phyloP scores from a whole-genome alignment of 257 asterid genomes.

The Echites panduratus region DNA sequence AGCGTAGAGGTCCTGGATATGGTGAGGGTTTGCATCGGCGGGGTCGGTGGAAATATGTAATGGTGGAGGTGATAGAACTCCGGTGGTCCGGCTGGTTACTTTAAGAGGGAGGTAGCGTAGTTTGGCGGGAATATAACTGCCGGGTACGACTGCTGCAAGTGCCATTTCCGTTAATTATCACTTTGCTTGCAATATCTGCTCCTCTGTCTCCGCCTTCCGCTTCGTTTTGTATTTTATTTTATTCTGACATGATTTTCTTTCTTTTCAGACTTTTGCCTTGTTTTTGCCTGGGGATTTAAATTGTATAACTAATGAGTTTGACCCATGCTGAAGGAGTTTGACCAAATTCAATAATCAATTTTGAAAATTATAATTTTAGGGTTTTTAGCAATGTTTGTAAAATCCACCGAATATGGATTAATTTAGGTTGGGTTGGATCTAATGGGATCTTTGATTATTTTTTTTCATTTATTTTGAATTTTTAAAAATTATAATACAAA shows the following conservation, averaged over 20 bases:
- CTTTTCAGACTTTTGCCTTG: not conserved
- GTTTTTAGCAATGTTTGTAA: too few species aligned
- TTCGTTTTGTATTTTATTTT: not conserved
- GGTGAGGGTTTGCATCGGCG: slow-evolving; percentile 38
- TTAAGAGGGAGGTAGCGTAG: slow-evolving; percentile 24
- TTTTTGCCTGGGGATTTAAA: too few species aligned
- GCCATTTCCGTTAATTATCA: slow-evolving; percentile 35
- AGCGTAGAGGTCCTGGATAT: slow-evolving; percentile 54
- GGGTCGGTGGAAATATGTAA: slow-evolving; percentile 57
- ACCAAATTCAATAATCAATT: too few species aligned
- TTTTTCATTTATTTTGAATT: too few species aligned
- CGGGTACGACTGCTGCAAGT: slow-evolving; percentile 38
- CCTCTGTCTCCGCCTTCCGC: not conserved
- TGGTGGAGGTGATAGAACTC: slow-evolving; percentile 41
- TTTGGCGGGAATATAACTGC: slow-evolving; percentile 54
- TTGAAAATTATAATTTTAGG: too few species aligned
- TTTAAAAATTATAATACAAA: too few species aligned
- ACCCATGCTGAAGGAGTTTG: too few species aligned
- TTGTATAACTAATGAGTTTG: too few species aligned
- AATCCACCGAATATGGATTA: too few species aligned
- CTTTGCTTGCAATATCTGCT: not conserved
- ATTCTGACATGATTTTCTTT: not conserved
- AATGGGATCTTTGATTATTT: too few species aligned
- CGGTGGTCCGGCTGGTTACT: slow-evolving; percentile 22
- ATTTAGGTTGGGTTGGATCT: too few species aligned